Evolutionary conservation across 768 basidiomycete species (phyloP), one percentile per base, ranked within the genome.

Genomic region (Grammothele lineata): DNA sequence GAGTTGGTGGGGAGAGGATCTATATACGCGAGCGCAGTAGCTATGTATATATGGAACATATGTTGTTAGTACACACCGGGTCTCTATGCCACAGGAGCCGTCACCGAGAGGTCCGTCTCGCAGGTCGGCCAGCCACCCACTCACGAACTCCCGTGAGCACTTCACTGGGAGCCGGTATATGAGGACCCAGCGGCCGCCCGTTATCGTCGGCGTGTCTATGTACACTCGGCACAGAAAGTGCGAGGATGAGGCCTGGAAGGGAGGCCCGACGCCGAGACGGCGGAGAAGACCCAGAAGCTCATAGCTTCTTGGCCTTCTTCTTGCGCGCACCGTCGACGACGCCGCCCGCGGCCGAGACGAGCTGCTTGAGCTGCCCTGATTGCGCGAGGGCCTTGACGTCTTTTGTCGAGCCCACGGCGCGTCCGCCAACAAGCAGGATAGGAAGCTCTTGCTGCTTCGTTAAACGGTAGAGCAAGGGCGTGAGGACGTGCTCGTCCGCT

Each of bases 341-440:
- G 10, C 77, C 81, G 42, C 87, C 87, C 0, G 84, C 77, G n/a
- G 67, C 63, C 10, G 65, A 60, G 35, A 84, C 65, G 50, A 76
- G 66, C 33, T 63, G 66, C 47, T 71, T 62, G 30, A 90, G 70
- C 47, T 80, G 70, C 34, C 80, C 83, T 30, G 60, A 69, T 40
- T 71, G 63, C 33, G 74, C 58, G 30, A 85, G 64, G 38, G 58
- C 70, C 33, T 74, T 72, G 51, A 89, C 75, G 17, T 78, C 71
- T 14, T 70, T 65, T 33, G 83, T 61, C 19, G 54, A 47, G 40
- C 57, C 64, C 14, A 85, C 66, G 14, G 75, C 62, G 38, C 71
- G 69, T 27, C 89, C 89, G 15, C 81, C 83, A 37, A 92, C 62
- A 43, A 92, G 69, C 4, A 91, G 73, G 24, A 89, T 61, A 14